These are phyloP conservation scores for Calvatia gigantea DNA, from an alignment of 768 basidiomycete species.

Conservation along the genomic window DNA sequence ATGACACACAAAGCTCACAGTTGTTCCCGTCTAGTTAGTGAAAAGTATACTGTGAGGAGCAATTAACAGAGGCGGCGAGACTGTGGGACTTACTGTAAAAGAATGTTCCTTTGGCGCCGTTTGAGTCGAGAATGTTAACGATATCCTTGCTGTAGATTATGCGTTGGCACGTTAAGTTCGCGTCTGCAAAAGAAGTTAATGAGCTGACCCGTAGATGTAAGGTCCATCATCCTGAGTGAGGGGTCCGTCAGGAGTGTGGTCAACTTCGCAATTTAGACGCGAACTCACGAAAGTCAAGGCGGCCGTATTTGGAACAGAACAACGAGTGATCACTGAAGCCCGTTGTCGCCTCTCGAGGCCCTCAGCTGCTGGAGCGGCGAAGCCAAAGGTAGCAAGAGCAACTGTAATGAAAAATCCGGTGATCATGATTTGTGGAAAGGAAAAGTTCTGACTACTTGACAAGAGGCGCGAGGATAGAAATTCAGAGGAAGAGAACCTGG, in stretches of 20 bases:
- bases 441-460: neutral
- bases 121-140: constrained; percentile 27
- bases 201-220: constrained; percentile 24
- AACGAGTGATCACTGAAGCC: constrained; percentile 26
- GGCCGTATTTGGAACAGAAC: constrained; percentile 27
- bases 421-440: neutral
- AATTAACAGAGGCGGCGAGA: neutral
- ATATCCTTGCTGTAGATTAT: constrained; percentile 23
- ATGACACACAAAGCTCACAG: constrained; percentile 21
- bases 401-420: constrained; percentile 7
- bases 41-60: neutral
- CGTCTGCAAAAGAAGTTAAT: neutral
- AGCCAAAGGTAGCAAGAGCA: constrained; percentile 11
- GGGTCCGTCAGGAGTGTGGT: neutral
- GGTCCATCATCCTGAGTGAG: constrained; percentile 31
- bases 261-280: neutral
- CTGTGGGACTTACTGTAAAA: constrained; percentile 33
- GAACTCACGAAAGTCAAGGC: constrained; percentile 32
- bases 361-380: constrained; percentile 14
- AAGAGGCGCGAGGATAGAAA: neutral
- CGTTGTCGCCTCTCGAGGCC: constrained; percentile 9
- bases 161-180: neutral
- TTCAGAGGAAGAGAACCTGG: neutral
- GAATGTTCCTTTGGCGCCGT: constrained; percentile 39
- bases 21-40: constrained; percentile 31